A percentile compares a stretch with the other conserved stretches of the same genome.
phyloP scores from a whole-genome alignment of 2,329 filamentous ascomycete genomes.

The Ascochyta koolunga region DNA sequence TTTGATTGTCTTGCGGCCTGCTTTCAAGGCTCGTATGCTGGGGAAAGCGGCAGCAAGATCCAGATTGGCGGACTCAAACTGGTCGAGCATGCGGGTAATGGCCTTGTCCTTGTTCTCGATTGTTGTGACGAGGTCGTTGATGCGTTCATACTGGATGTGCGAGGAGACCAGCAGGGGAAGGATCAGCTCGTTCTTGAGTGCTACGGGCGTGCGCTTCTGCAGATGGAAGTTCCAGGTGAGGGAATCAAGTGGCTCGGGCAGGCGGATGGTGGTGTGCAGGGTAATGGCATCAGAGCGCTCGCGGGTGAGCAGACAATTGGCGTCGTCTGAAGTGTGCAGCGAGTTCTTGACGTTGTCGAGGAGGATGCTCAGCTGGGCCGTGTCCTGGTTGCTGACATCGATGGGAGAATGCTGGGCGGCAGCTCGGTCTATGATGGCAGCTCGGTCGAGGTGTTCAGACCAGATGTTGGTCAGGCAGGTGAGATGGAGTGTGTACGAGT shows the following conservation, averaged over 20 bases:
- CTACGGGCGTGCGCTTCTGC: constrained; percentile 46
- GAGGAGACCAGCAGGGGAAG: constrained; percentile 60
- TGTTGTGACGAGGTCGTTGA: constrained; percentile 56
- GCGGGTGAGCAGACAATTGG: constrained; percentile 43
- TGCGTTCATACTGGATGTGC: constrained; percentile 54
- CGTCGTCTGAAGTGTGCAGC: constrained; percentile 48
- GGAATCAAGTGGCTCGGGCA: constrained; percentile 67
- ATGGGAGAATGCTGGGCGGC: constrained; percentile 70
- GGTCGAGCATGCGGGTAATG: constrained; percentile 63
- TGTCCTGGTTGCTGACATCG: constrained; percentile 70
- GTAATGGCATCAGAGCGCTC: constrained; percentile 47
- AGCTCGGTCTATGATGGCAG: constrained; percentile 68
- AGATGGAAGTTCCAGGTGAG: constrained; percentile 71
- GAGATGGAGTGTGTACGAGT: constrained; percentile 68
- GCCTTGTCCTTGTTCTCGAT: constrained; percentile 65
- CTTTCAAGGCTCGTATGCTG: constrained; percentile 55
- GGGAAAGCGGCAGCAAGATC: constrained; percentile 65
- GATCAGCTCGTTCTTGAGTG: constrained; percentile 58
- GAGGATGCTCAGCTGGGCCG: constrained; percentile 70
- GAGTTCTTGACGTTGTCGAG: constrained; percentile 66
- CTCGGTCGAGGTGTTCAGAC: constrained; percentile 67
- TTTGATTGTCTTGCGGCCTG: constrained; percentile 52
- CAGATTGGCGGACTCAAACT: constrained; percentile 61
- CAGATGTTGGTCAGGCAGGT: constrained; percentile 78
- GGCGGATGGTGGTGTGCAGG: constrained; percentile 63